phyloP scores from a whole-genome alignment of 805 yeast genomes.

The Wickerhamiella azymoides region DNA sequence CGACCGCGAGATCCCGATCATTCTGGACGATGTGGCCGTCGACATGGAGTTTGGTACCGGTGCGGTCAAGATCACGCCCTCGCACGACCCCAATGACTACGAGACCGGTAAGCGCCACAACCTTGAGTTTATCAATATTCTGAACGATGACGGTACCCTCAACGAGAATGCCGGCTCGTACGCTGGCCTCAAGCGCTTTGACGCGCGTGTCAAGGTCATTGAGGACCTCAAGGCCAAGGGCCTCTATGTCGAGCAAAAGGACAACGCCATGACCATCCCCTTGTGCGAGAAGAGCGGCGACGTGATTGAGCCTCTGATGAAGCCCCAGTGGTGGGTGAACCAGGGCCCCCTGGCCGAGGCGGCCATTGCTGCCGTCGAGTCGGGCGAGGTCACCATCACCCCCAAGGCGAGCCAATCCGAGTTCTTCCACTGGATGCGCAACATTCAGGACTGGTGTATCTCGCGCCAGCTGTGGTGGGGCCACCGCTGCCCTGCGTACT shows the following conservation, averaged over 20 bases:
- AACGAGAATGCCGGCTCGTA: slow-evolving; percentile 84
- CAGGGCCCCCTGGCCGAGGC: slow-evolving; percentile 79
- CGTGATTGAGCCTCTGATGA: slow-evolving; percentile 86
- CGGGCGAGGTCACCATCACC: slow-evolving; percentile 64
- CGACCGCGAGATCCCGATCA: slow-evolving; percentile 72
- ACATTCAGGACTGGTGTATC: slow-evolving; percentile 98
- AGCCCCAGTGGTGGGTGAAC: slow-evolving; percentile 99
- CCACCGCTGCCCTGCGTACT: slow-evolving; percentile 94
- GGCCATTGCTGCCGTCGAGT: slow-evolving; percentile 73
- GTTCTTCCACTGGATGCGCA: slow-evolving; percentile 88
- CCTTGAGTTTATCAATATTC: slow-evolving; percentile 75
- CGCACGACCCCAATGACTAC: slow-evolving; percentile 96
- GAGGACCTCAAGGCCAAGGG: slow-evolving; percentile 63
- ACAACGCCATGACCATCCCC: slow-evolving; percentile 93
- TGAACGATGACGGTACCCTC: slow-evolving; percentile 82
- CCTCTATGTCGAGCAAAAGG: slow-evolving; percentile 69
- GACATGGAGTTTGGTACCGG: slow-evolving; percentile 99
- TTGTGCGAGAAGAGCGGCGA: slow-evolving; percentile 94
- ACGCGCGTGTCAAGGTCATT: slow-evolving; percentile 77
- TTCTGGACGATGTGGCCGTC: slow-evolving; percentile 84
- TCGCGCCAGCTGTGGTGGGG: slow-evolving; percentile 96
- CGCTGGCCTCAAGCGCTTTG: slow-evolving; percentile 84
- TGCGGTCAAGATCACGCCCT: slow-evolving; percentile 98
- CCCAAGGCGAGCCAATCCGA: slow-evolving; percentile 89
- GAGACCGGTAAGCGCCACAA: slow-evolving; percentile 87